Conservation (phyloP, 352 stramenopile species). For the Phytopythium ostracodes region DNA sequence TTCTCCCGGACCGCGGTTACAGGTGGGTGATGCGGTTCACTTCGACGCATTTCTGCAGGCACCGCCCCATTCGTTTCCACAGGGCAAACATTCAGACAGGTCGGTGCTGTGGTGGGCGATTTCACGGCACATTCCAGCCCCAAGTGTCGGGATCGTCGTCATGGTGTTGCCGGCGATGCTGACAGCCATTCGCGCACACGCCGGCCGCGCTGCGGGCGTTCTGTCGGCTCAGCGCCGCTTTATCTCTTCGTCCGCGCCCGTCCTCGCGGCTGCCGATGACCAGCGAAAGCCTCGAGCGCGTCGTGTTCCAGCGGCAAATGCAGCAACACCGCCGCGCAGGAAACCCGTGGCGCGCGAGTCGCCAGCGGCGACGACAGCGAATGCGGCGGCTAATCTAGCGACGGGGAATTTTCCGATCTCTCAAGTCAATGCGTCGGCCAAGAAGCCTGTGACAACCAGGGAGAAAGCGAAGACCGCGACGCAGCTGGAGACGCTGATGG, state of each 20-base stretch:
- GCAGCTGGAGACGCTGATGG: constrained; percentile 38
- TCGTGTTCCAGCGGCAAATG: neutral
- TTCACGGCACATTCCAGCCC: neutral
- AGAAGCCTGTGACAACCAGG: constrained; percentile 4
- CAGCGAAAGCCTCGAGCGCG: neutral
- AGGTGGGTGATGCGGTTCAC: neutral
- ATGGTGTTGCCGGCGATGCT: neutral
- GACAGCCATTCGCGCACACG: neutral
- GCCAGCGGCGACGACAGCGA: neutral
- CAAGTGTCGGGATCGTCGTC: neutral
- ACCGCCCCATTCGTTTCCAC: neutral
- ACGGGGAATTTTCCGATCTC: too few species aligned
- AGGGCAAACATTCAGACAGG: neutral
- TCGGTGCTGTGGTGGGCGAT: neutral
- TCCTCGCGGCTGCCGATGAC: neutral
- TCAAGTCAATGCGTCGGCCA: neutral
- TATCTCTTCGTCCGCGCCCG: neutral
- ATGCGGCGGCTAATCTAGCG: neutral
- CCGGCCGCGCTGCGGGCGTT: neutral
- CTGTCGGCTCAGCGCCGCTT: neutral
- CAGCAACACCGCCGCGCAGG: neutral
- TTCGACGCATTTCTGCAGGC: neutral
- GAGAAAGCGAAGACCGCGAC: constrained; percentile 8
- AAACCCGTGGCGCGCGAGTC: neutral
- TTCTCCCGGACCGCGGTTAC: neutral